A percentile compares a stretch with the other conserved stretches of the same genome.
These are phyloP conservation scores for Nakazawaea sp. DNA, from an alignment of 805 yeast species.

Conservation along the genomic window DNA sequence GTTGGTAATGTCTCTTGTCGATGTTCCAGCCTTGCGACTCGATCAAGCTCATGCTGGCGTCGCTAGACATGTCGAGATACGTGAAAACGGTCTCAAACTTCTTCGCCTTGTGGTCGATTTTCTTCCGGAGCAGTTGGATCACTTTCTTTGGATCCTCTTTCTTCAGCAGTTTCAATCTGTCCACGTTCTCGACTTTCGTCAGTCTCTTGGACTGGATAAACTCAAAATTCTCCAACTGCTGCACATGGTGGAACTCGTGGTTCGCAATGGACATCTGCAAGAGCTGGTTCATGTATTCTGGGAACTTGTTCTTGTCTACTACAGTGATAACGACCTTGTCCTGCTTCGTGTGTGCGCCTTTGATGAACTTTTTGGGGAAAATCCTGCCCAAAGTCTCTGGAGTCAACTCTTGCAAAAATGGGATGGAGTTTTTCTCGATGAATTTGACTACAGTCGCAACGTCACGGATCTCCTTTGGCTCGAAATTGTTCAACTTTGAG, in stretches of 20 bases:
- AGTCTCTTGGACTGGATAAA: slow-evolving; percentile 27
- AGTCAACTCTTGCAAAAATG: slow-evolving; percentile 47
- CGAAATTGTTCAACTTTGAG: slow-evolving; percentile 50
- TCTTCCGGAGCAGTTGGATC: slow-evolving; percentile 41
- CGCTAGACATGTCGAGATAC: slow-evolving; percentile 41
- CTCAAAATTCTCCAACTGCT: slow-evolving; percentile 33
- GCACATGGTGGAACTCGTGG: slow-evolving; percentile 39
- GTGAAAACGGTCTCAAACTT: slow-evolving; percentile 35
- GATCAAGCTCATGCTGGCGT: slow-evolving; percentile 20
- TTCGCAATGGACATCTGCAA: slow-evolving; percentile 18
- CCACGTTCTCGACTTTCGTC: slow-evolving; percentile 37
- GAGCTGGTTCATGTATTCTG: slow-evolving; percentile 17
- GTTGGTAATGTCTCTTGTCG: slow-evolving; percentile 23
- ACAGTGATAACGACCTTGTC: slow-evolving; percentile 44
- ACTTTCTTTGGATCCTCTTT: slow-evolving; percentile 35
- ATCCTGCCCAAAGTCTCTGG: slow-evolving; percentile 27
- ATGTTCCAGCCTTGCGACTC: slow-evolving; percentile 28
- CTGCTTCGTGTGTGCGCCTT: slow-evolving; percentile 20
- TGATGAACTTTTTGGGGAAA: slow-evolving; percentile 25
- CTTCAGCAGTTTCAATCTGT: slow-evolving; percentile 33
- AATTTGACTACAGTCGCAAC: slow-evolving; percentile 40
- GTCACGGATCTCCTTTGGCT: slow-evolving; percentile 57
- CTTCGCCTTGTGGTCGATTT: slow-evolving; percentile 36
- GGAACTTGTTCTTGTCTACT: slow-evolving; percentile 32
- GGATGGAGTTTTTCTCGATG: slow-evolving; percentile 40